Conservation (phyloP, 1,139 yeast genomes). For the Zygosaccharomyces sapae region DNA sequence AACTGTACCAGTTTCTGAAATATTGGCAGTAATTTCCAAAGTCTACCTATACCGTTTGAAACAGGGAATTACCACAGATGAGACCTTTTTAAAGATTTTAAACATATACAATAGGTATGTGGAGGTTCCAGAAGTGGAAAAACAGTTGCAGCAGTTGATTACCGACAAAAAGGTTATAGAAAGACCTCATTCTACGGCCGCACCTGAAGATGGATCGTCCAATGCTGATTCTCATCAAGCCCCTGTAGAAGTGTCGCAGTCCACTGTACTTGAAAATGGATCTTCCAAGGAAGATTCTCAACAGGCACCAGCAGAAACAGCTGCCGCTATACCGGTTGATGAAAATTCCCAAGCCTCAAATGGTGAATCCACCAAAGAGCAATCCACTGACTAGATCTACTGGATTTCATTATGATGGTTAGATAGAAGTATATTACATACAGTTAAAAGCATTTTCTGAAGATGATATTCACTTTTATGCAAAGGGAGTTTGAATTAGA, state of each 20-base stretch:
- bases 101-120: slow-evolving; percentile 48
- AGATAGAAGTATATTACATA: slow-evolving; percentile 1
- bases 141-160: slow-evolving; percentile 39
- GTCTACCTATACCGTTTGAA: slow-evolving; percentile 60
- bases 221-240: not conserved
- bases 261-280: slow-evolving; percentile 74
- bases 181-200: slow-evolving; percentile 3
- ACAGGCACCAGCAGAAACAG: not conserved
- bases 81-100: slow-evolving; percentile 46
- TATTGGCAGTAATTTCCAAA: slow-evolving; percentile 55
- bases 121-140: slow-evolving; percentile 41
- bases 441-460: not conserved
- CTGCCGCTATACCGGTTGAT: not conserved
- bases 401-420: not conserved
- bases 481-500: slow-evolving; percentile 3
- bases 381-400: not conserved
- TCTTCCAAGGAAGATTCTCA: slow-evolving; percentile 48
- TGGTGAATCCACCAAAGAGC: not conserved
- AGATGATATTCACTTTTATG: not conserved
- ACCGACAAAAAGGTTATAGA: slow-evolving; percentile 36
- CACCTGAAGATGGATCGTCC: not conserved
- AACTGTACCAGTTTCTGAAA: slow-evolving; percentile 11
- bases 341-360: not conserved
- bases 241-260: slow-evolving; percentile 2
- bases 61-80: slow-evolving; percentile 40